Evolutionary conservation across 257 asterid genomes (phyloP).

Genomic region (Voacanga thouarsii): DNA sequence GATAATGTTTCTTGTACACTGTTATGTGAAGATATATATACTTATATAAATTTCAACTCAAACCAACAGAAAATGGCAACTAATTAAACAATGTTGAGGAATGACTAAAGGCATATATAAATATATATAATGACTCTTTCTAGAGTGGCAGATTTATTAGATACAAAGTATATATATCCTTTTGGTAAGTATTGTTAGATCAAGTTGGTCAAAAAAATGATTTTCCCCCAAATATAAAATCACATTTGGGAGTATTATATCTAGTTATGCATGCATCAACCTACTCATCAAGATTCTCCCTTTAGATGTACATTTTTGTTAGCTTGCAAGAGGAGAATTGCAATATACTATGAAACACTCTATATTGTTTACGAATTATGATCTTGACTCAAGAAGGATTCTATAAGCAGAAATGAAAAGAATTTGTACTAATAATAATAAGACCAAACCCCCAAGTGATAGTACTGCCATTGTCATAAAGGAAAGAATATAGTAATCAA

Average conservation of each 20-base stretch:
- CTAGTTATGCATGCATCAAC: not conserved
- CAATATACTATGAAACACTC: no score
- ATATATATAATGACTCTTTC: not conserved
- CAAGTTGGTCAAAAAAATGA: not conserved
- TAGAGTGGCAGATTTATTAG: not conserved
- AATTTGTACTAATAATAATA: not conserved
- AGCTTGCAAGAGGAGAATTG: no score
- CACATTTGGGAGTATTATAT: not conserved
- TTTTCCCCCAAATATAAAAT: not conserved
- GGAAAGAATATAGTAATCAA: not conserved
- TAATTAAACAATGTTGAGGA: not conserved
- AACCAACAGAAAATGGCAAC: not conserved
- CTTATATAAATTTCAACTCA: not conserved
- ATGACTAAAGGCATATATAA: not conserved
- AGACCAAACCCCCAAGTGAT: not conserved
- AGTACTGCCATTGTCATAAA: not conserved
- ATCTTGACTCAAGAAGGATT: not conserved
- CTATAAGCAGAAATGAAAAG: no score
- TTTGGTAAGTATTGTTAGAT: not conserved
- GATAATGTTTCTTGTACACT: constrained; percentile 81
- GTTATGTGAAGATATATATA: not conserved
- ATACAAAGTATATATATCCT: not conserved
- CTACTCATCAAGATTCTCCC: not conserved
- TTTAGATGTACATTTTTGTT: no score
- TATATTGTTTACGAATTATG: no score